phyloP scores from a whole-genome alignment of 306 rosid species.

The Senna siamea region DNA sequence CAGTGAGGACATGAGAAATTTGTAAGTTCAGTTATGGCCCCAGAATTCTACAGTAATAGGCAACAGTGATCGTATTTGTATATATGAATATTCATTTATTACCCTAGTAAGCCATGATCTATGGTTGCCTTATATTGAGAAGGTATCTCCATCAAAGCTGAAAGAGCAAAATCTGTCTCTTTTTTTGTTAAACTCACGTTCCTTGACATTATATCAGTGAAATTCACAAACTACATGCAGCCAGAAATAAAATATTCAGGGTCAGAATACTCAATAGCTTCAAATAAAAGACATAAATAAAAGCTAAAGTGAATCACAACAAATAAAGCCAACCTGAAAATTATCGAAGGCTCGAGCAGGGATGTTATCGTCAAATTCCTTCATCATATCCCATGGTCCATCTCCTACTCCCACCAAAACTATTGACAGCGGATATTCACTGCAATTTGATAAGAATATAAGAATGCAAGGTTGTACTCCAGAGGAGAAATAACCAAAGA shows the following conservation, averaged over 20 bases:
- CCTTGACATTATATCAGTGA: conserved; percentile 74
- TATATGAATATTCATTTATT: conserved; percentile 27
- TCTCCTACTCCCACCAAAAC: conserved; percentile 93
- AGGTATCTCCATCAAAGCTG: conserved; percentile 95
- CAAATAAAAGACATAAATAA: conserved; percentile 6
- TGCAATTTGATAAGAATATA: conserved; percentile 45
- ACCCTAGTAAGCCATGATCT: conserved; percentile 79
- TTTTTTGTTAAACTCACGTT: conserved; percentile 55
- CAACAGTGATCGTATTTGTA: neutral
- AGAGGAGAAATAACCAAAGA: conserved; percentile 21
- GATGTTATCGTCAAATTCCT: conserved; percentile 83
- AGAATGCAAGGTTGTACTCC: conserved; percentile 36
- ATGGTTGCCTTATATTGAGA: conserved; percentile 88
- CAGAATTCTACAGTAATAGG: neutral
- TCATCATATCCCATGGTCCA: conserved; percentile 98
- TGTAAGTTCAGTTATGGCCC: conserved; percentile 34
- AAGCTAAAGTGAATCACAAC: conserved; percentile 28
- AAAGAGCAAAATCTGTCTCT: conserved; percentile 72
- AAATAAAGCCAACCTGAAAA: conserved; percentile 65
- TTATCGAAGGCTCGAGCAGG: conserved; percentile 87
- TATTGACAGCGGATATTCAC: conserved; percentile 82
- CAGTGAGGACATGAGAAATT: conserved; percentile 30
- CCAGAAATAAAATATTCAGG: conserved; percentile 29
- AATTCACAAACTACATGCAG: conserved; percentile 74
- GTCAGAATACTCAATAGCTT: conserved; percentile 30